phyloP scores from a whole-genome alignment of 352 stramenopile genomes.

The Saprolegnia diclina region DNA sequence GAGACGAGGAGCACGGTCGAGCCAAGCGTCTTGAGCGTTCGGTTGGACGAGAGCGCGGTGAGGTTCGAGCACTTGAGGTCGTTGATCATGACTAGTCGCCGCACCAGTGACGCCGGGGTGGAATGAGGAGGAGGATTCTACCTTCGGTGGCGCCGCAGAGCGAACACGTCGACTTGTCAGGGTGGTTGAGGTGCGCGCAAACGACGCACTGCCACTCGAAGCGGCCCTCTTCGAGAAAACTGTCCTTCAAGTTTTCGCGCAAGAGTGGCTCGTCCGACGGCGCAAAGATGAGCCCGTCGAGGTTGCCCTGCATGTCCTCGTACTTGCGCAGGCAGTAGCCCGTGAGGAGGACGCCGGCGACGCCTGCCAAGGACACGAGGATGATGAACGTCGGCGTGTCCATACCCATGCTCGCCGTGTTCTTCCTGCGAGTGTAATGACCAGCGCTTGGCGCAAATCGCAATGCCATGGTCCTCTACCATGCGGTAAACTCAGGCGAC shows the following conservation, averaged over 20 bases:
- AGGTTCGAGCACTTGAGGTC: slow-evolving; percentile 14
- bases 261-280: slow-evolving; percentile 36
- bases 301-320: background rate
- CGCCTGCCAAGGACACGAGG: background rate
- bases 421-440: no score
- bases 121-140: slow-evolving; percentile 17
- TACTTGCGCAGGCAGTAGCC: slow-evolving; percentile 3
- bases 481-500: no score
- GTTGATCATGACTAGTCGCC: slow-evolving; percentile 10
- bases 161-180: slow-evolving; percentile 49
- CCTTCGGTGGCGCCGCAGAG: slow-evolving; percentile 61
- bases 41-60: background rate
- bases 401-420: slow-evolving; percentile 3
- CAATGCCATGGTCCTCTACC: no score
- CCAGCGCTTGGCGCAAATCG: no score
- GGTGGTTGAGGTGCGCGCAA: slow-evolving; percentile 69
- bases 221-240: slow-evolving; percentile 48
- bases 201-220: slow-evolving; percentile 73
- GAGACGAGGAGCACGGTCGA: slow-evolving; percentile 12
- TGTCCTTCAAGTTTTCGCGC: slow-evolving; percentile 63
- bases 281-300: slow-evolving; percentile 9
- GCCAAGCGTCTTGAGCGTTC: slow-evolving; percentile 7
- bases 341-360: background rate
- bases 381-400: slow-evolving; percentile 15
- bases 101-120: background rate